Evolutionary conservation across 2,329 filamentous ascomycete genomes (phyloP), one percentile per base, ranked within the genome.

Genomic region (Fonsecaea multimorphosa): DNA sequence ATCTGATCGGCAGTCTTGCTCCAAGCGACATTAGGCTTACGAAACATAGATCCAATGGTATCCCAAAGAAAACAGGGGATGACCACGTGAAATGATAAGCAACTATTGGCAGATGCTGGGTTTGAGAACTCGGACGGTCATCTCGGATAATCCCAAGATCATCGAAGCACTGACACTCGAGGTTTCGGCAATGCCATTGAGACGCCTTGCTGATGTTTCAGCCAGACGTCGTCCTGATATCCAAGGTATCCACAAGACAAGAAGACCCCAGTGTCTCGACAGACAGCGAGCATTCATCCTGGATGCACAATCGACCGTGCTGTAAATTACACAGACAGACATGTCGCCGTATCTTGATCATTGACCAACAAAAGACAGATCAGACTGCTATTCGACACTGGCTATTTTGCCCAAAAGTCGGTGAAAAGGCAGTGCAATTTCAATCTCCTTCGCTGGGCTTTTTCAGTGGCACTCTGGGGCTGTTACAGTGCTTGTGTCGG

Each of bases 51-150:
- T 36, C 36, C 36, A 58, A 36, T 40, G 34, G 6, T 31, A 31
- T 9, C n/a, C 16, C 54, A 46, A 27, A 16, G 34, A 34, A 8
- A 60, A 52, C 24, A 58, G 51, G 27, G 59, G 52, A 54, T 36
- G 34, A 51, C 62, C 66, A 68, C 63, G 63, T 68, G 66, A 65
- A 60, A 44, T 46, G 66, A 63, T 61, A 53, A 61, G 57, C 34
- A 24, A 38, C 12, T 63, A 68, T 64, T 68, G 63, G 66, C 55
- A 34, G 60, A 12, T 29, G 55, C 32, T n/a, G 31, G 29, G 16
- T 14, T 38, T 40, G 29, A 51, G 53, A 19, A 5, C 38, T 44
- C 19, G 22, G 19, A 46, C 16, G 36, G 14, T 68, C 66, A 63
- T 68, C 51, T 68, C 59, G 59, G 60, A 65, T 64, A 68, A 63